phyloP scores from a whole-genome alignment of 2,329 filamentous ascomycete species.

The Dothistroma pini region DNA sequence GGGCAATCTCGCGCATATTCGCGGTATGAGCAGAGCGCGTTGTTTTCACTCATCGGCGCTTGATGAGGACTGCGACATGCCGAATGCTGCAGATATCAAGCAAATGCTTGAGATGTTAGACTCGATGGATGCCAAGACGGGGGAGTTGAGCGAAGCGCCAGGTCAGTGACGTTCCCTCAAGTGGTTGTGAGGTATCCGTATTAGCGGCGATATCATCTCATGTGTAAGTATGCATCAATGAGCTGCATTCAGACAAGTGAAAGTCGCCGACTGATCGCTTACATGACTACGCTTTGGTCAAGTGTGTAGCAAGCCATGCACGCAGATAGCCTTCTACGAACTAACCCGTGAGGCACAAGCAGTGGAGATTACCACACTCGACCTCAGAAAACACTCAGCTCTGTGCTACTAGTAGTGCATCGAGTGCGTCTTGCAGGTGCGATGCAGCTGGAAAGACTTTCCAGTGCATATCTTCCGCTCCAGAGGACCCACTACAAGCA shows the following conservation, averaged over 20 bases:
- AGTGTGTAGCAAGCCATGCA: not conserved
- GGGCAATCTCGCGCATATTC: slow-evolving; percentile 40
- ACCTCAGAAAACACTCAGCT: no score
- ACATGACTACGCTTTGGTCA: not conserved
- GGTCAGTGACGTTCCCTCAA: not conserved
- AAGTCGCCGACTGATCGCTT: not conserved
- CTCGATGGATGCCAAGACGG: not conserved
- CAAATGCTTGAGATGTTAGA: slow-evolving; percentile 8
- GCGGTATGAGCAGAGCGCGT: slow-evolving; percentile 11
- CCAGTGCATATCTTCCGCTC: no score
- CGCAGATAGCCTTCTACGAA: no score
- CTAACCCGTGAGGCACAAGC: no score
- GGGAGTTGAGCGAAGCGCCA: not conserved
- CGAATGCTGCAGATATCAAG: slow-evolving; percentile 15
- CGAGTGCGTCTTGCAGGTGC: no score
- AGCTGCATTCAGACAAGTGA: not conserved
- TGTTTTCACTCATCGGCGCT: slow-evolving; percentile 26
- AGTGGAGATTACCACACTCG: no score
- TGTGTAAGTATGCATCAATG: no score
- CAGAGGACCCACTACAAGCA: no score
- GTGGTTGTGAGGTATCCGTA: not conserved
- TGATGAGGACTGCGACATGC: slow-evolving; percentile 4
- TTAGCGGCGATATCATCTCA: no score
- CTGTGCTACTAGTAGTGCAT: no score
- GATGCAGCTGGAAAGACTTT: no score